These are phyloP conservation scores for Dothideomycetes sp. DNA, from an alignment of 2,329 filamentous ascomycete species.

Conservation along the genomic window DNA sequence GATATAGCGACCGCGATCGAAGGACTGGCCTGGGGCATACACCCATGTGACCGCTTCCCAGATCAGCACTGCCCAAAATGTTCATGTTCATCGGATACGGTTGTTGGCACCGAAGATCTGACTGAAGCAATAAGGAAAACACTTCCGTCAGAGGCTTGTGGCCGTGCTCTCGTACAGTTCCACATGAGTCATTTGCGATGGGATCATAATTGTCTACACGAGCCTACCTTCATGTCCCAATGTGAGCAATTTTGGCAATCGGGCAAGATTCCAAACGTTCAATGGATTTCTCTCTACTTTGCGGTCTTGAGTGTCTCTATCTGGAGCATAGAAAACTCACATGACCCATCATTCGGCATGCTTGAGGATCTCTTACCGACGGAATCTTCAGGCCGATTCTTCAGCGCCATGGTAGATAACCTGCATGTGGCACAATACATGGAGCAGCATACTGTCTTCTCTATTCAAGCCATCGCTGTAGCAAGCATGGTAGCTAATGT, in stretches of 20 bases:
- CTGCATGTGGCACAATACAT: background rate
- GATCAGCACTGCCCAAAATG: background rate
- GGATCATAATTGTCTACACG: background rate
- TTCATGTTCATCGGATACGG: background rate
- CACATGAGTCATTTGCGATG: background rate
- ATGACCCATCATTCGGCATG: no score
- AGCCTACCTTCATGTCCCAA: background rate
- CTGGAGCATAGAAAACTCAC: background rate
- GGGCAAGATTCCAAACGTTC: background rate
- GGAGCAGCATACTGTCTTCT: background rate
- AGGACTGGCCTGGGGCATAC: background rate
- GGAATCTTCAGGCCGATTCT: background rate
- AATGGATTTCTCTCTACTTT: background rate
- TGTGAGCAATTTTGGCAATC: background rate
- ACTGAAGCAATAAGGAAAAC: background rate
- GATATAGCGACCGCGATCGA: background rate
- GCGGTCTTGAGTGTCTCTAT: background rate
- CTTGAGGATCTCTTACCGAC: no score
- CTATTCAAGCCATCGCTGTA: background rate
- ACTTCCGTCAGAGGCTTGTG: background rate
- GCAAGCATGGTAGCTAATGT: background rate
- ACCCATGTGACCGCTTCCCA: background rate
- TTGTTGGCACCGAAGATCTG: background rate
- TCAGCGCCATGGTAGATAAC: background rate
- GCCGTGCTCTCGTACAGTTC: background rate